A percentile compares a stretch with the other conserved stretches of the same genome.
These are phyloP conservation scores for Thozetella sp. DNA, from an alignment of 495 filamentous ascomycete genomes.

Conservation along the genomic window DNA sequence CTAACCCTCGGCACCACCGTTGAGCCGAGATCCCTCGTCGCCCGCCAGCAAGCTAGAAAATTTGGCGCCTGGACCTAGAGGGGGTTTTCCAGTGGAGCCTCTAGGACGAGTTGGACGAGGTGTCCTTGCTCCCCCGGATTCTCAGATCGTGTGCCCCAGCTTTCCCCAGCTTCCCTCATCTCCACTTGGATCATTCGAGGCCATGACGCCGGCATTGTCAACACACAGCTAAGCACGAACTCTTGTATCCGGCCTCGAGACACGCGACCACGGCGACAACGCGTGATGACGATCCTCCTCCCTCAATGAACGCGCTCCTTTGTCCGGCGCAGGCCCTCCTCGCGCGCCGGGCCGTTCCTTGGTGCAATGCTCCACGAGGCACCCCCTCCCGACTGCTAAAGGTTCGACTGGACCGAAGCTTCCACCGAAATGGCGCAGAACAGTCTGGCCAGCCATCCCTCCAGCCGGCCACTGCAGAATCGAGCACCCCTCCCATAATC, in stretches of 20 bases:
- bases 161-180: constrained; percentile 1
- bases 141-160: neutral
- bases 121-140: constrained; percentile 2
- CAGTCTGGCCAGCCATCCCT: neutral
- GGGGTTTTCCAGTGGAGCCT: neutral
- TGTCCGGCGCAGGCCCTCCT: neutral
- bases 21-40: too few relatives aligned
- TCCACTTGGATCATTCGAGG: neutral
- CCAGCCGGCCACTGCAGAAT: neutral
- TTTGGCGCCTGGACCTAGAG: neutral
- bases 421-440: neutral
- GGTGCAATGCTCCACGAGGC: neutral
- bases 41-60: neutral
- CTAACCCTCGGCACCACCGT: neutral
- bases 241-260: neutral
- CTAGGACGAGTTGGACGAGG: neutral
- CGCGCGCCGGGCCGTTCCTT: constrained; percentile 1
- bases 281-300: neutral
- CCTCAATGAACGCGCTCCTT: neutral
- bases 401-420: constrained; percentile 2
- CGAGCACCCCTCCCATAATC: neutral
- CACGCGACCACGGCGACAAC: neutral
- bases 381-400: neutral
- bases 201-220: neutral
- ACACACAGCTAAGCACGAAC: neutral